These are phyloP conservation scores for Kernera saxatilis DNA, from an alignment of 345 rosid genomes.

Conservation along the genomic window DNA sequence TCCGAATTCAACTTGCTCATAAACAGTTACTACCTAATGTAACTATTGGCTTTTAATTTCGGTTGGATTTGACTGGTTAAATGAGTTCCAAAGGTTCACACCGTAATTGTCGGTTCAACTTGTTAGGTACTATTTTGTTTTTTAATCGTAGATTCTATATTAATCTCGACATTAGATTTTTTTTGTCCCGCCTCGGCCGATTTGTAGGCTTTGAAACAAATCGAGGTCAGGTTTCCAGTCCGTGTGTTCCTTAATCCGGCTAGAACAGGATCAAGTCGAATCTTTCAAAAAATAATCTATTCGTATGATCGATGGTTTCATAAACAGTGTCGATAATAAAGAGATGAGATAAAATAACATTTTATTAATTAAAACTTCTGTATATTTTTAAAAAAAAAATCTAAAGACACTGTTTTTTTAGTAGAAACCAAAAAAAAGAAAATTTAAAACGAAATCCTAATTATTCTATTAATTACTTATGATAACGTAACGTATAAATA, in stretches of 20 bases:
- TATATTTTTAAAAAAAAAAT: too few relatives aligned
- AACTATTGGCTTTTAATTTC: background rate
- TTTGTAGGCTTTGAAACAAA: background rate
- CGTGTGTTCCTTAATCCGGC: too few relatives aligned
- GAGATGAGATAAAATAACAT: too few relatives aligned
- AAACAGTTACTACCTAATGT: background rate
- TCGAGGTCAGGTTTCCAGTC: background rate
- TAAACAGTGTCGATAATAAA: background rate
- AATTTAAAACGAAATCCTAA: too few relatives aligned
- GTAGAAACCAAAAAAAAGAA: too few relatives aligned
- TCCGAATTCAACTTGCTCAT: constrained; percentile 8
- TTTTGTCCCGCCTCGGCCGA: background rate
- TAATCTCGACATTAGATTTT: background rate
- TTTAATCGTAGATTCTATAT: background rate
- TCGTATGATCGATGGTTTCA: too few relatives aligned
- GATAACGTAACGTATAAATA: too few relatives aligned
- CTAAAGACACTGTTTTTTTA: too few relatives aligned
- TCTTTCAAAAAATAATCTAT: background rate
- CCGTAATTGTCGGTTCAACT: background rate
- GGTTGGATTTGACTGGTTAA: background rate
- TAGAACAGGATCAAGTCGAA: background rate
- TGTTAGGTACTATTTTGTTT: background rate
- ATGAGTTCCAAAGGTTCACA: background rate
- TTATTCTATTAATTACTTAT: too few relatives aligned
- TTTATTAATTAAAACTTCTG: too few relatives aligned